These are phyloP conservation scores for Amauroascus verrucosus DNA, from an alignment of 2,329 filamentous ascomycete genomes.

Conservation along the genomic window DNA sequence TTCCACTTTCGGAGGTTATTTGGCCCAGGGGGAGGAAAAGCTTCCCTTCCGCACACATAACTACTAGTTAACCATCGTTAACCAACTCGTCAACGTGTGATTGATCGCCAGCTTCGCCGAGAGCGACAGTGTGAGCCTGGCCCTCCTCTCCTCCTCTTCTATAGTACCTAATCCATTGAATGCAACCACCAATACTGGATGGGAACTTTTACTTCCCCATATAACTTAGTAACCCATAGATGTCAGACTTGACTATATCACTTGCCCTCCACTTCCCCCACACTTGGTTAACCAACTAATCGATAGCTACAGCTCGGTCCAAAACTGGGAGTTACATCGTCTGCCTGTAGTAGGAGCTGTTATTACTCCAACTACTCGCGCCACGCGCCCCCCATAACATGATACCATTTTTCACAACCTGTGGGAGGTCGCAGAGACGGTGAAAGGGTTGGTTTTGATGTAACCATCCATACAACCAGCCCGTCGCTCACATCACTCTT, in stretches of 20 bases:
- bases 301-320: neutral
- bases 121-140: neutral
- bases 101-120: neutral
- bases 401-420: no score
- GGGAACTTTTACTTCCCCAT: no score
- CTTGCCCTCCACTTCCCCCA: no score
- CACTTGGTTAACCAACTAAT: neutral
- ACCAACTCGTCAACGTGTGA: neutral
- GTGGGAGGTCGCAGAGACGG: no score
- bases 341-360: neutral
- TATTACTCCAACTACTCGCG: neutral
- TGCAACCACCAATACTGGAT: no score
- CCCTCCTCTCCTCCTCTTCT: neutral
- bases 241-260: no score
- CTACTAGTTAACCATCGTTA: no score
- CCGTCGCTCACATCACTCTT: no score
- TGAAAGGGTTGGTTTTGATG: no score
- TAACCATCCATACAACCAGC: neutral
- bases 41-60: neutral
- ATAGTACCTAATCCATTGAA: no score
- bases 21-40: no score
- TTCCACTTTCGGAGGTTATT: neutral
- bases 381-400: neutral
- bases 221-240: no score
- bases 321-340: neutral